A percentile compares a stretch with the other conserved stretches of the same genome.
phyloP scores from a whole-genome alignment of 2,329 filamentous ascomycete genomes.

The Cladosporium sp. region DNA sequence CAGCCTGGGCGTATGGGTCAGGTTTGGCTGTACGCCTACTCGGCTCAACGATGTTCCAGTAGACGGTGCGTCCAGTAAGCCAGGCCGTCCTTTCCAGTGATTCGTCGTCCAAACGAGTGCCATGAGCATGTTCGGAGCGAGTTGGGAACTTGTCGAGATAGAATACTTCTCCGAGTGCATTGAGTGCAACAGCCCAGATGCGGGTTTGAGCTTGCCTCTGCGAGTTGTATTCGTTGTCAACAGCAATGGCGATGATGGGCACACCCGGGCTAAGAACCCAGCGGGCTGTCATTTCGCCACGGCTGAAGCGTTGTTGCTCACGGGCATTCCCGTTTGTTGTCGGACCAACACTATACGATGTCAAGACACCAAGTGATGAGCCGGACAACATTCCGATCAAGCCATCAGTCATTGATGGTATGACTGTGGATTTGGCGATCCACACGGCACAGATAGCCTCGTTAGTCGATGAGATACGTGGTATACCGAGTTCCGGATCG shows the following conservation, averaged over 20 bases:
- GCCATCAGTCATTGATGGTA: constrained; percentile 69
- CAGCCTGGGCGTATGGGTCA: constrained; percentile 68
- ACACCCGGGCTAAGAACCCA: constrained; percentile 92
- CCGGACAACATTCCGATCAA: constrained; percentile 79
- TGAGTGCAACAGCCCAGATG: constrained; percentile 88
- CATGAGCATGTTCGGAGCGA: constrained; percentile 48
- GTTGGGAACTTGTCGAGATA: constrained; percentile 71
- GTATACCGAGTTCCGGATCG: constrained; percentile 67
- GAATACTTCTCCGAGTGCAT: constrained; percentile 87
- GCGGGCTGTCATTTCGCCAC: constrained; percentile 76
- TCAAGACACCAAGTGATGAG: constrained; percentile 77
- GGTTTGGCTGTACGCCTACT: constrained; percentile 68
- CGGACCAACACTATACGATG: constrained; percentile 65
- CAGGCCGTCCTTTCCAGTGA: constrained; percentile 64
- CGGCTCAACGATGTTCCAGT: constrained; percentile 75
- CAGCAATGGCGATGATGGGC: constrained; percentile 75
- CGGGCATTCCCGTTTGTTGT: constrained; percentile 50
- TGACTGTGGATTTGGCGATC: constrained; percentile 76
- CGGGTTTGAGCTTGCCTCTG: constrained; percentile 66
- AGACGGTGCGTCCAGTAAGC: constrained; percentile 71
- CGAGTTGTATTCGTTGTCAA: constrained; percentile 76
- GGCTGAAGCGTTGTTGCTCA: constrained; percentile 58
- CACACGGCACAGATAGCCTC: constrained; percentile 77
- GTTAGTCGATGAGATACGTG: constrained; percentile 63
- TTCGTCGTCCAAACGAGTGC: constrained; percentile 48